A percentile compares a stretch with the other conserved stretches of the same genome.
phyloP scores from a whole-genome alignment of 192 early-diverging fungal species.

The Linnemannia schmuckeri region DNA sequence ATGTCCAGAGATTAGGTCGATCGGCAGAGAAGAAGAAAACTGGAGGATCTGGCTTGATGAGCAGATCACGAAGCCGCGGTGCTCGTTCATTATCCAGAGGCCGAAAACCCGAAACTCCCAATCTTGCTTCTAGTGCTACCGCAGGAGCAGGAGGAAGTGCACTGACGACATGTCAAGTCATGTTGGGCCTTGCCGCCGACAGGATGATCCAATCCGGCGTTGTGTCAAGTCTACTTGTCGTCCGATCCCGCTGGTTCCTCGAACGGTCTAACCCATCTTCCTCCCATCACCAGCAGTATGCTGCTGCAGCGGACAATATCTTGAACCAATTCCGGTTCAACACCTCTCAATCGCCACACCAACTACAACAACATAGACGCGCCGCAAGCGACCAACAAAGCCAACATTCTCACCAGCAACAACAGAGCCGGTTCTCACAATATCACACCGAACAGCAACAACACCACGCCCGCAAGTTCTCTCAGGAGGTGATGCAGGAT shows the following conservation, averaged over 20 bases:
- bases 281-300: background rate
- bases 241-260: conserved; percentile 33
- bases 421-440: conserved; percentile 17
- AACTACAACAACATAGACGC: background rate
- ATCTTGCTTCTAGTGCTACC: background rate
- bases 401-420: background rate
- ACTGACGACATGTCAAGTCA: conserved; percentile 38
- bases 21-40: conserved; percentile 19
- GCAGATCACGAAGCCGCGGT: background rate
- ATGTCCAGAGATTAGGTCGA: background rate
- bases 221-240: conserved; percentile 26
- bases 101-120: conserved; percentile 7
- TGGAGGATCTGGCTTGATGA: background rate
- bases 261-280: background rate
- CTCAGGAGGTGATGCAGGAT: conserved; percentile 14
- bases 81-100: conserved; percentile 26
- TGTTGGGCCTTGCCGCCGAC: conserved; percentile 37
- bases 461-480: conserved; percentile 28
- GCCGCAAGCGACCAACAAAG: background rate
- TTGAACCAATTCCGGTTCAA: conserved; percentile 14
- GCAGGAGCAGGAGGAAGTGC: background rate
- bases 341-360: background rate
- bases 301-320: background rate
- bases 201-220: conserved; percentile 42
- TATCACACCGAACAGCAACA: conserved; percentile 34